phyloP scores from a whole-genome alignment of 345 rosid genomes.

The Eucalyptus lansdowneana region DNA sequence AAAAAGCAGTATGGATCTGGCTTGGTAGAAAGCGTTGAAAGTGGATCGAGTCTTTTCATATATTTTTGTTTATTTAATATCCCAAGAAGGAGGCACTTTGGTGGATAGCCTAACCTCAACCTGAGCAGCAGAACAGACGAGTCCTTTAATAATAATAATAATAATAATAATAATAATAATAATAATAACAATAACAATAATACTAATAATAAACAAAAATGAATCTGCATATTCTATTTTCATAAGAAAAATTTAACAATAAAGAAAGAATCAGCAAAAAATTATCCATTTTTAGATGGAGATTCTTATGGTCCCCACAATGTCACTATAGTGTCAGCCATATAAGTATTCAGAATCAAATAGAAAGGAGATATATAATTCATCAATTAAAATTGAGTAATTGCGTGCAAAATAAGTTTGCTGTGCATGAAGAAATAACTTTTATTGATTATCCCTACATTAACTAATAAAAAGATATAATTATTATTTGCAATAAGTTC shows the following conservation, averaged over 20 bases:
- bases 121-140: not conserved
- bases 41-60: not conserved
- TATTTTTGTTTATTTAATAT: not conserved
- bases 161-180: not conserved
- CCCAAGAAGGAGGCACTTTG: not conserved
- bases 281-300: not conserved
- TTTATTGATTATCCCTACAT: not conserved
- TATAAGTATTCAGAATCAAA: not conserved
- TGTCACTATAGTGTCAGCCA: not conserved
- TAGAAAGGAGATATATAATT: not conserved
- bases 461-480: not conserved
- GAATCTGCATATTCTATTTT: not conserved
- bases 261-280: not conserved
- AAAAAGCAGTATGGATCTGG: not conserved
- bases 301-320: not conserved
- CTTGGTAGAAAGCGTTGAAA: not conserved
- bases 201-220: not conserved
- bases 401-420: not conserved
- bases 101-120: not conserved
- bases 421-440: not conserved
- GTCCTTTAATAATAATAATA: not conserved
- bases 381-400: not conserved
- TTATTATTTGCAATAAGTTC: not conserved
- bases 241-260: not conserved
- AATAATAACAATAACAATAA: too few species aligned